Base-by-base conservation (phyloP, 2,329 filamentous ascomycete species). In the Ophiocordyceps sinensis region DNA sequence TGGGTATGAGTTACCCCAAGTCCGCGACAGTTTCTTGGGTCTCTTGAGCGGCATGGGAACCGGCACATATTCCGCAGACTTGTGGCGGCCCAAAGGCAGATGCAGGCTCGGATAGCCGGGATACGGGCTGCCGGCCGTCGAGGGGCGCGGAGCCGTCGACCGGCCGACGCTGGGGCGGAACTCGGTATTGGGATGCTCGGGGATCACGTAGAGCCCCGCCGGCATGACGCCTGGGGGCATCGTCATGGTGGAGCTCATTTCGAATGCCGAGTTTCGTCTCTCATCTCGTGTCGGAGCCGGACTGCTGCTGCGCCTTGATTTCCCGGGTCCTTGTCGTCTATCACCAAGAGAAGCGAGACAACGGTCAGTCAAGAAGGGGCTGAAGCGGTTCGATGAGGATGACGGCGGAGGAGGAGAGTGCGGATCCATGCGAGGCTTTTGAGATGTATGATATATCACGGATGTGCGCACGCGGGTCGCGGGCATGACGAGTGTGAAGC, bases 11-110 rank as follows among this genome's bases (percentile, higher is more conserved):
- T 21, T 15, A 3, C 19, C 38, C 11, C 36, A 11, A 12, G 29
- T 36, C n/a, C 46, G 43, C 2, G 61, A 61, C 4, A 64, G 54
- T 44, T 58, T 60, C 41, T 57, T 54, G 11, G 63, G 61, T 5
- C 60, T 52, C 48, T 63, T 64, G 29, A 63, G 52, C 19, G 48
- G 43, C 9, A 41, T 36, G 2, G 48, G 43, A 8, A 41, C 35
- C 2, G 50, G 54, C 11, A 49, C 40, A 12, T 44, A 51, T 30
- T 56, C 55, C 13, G 36, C 40, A 5, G 46, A 43, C 43, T 41
- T 49, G 19, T 46, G 46, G 19, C 50, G 46, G 29, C 51, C 46
- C 23, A 47, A 44, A 4, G 54, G 44, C 7, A 51, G 55, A 41
- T 61, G 56, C 21, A 58, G 48, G 26, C 54, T 57, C 7, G 56